Evolutionary conservation across 805 yeast species (phyloP).

Genomic region (Lachancea kluyveri): DNA sequence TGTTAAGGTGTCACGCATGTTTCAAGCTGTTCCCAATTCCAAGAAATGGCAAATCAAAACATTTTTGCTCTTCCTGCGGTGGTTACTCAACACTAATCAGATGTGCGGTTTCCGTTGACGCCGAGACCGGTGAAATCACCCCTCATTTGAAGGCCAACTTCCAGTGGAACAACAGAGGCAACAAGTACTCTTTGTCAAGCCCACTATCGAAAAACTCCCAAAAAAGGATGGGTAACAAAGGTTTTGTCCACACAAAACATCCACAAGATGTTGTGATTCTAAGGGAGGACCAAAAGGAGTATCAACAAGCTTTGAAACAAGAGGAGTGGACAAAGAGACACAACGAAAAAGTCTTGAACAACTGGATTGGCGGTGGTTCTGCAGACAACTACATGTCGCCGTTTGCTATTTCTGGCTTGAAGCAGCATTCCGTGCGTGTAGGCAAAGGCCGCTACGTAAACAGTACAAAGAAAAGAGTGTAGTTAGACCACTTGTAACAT

Average conservation of each 20-base stretch:
- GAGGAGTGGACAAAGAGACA: slow-evolving; percentile 83
- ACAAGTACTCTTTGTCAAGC: slow-evolving; percentile 72
- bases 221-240: slow-evolving; percentile 71
- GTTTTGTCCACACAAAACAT: slow-evolving; percentile 67
- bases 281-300: slow-evolving; percentile 93
- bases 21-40: slow-evolving; percentile 77
- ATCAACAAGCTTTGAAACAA: slow-evolving; percentile 77
- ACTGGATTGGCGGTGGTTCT: slow-evolving; percentile 83
- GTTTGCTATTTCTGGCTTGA: slow-evolving; percentile 61
- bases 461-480: slow-evolving; percentile 40
- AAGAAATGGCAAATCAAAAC: slow-evolving; percentile 67
- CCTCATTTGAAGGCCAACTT: slow-evolving; percentile 89
- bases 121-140: slow-evolving; percentile 70
- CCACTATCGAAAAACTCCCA: slow-evolving; percentile 76
- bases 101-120: slow-evolving; percentile 82
- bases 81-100: slow-evolving; percentile 77
- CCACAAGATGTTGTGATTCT: slow-evolving; percentile 47
- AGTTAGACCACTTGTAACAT: slow-evolving; percentile 2
- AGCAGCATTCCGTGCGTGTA: slow-evolving; percentile 63
- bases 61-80: slow-evolving; percentile 94
- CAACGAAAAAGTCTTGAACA: slow-evolving; percentile 77
- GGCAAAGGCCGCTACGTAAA: slow-evolving; percentile 83
- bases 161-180: slow-evolving; percentile 91
- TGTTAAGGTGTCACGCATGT: slow-evolving; percentile 97
- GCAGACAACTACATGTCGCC: slow-evolving; percentile 87